Conservation (phyloP, 73 alveolate species). For the Uronychia setigera region DNA sequence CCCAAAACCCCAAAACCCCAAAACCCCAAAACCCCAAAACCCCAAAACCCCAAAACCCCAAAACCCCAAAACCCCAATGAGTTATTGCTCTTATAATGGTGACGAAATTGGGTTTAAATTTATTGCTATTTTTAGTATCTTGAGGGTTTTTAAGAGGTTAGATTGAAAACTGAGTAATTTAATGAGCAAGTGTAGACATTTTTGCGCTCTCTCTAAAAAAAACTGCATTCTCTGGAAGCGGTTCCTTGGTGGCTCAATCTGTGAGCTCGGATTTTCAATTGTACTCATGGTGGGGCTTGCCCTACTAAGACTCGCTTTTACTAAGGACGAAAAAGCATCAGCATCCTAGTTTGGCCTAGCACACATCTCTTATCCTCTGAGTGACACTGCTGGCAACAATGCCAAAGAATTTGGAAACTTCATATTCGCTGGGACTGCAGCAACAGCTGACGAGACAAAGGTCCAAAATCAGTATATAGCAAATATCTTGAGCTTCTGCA, state of each 20-base stretch:
- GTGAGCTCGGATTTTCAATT: conserved; percentile 77
- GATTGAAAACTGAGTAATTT: too few relatives aligned
- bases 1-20: too few relatives aligned
- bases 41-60: too few relatives aligned
- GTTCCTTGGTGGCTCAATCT: conserved; percentile 58
- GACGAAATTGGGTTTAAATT: too few relatives aligned
- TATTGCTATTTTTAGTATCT: too few relatives aligned
- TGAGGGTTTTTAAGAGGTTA: too few relatives aligned
- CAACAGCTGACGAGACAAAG: background rate
- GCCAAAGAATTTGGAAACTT: conserved; percentile 11
- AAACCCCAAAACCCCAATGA: too few relatives aligned
- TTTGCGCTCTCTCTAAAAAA: conserved; percentile 77
- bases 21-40: too few relatives aligned
- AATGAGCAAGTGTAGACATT: conserved; percentile 65
- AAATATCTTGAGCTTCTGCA: too few relatives aligned
- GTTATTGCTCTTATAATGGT: too few relatives aligned
- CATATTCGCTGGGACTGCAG: background rate
- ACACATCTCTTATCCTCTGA: background rate
- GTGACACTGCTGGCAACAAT: conserved; percentile 3
- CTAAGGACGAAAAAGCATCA: background rate
- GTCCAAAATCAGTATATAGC: too few relatives aligned
- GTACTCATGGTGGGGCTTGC: conserved; percentile 57
- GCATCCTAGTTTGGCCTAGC: background rate
- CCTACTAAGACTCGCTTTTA: conserved; percentile 3
- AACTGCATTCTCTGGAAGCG: conserved; percentile 79